Evolutionary conservation across 192 early-diverging fungal genomes (phyloP), one percentile per base, ranked within the genome.

Genomic region (Diversispora eburnea): DNA sequence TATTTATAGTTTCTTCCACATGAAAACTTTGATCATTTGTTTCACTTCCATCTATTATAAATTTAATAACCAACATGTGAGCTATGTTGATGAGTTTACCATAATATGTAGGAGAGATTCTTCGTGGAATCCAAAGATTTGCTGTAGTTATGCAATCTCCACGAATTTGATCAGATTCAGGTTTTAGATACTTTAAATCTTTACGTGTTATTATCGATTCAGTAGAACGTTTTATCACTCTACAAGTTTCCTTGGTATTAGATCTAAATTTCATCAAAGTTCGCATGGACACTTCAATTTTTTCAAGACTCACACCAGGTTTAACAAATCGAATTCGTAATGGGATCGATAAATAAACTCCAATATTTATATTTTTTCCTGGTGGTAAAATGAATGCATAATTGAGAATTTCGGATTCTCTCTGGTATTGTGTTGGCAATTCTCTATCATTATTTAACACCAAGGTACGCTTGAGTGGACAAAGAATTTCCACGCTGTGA

Each of bases 321-420:
- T 43, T 13, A 5, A 72, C 15, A 19, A 72, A 61, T 51, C 58
- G 57, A 48, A 72, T 51, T 10, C 70, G 20, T 42, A 72, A 61
- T 60, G 70, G 70, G 47, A 72, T 60, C 12, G 70, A 51, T 22
- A 72, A 20, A 62, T 72, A 72, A 7, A 54, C 41, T 47, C 70
- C 70, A 43, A 72, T 45, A 62, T 72, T 72, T 13, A 72, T 20
- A 48, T 49, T 59, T n/a, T 72, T 72, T 45, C 47, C 56, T 5
- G 70, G 70, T 17, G 70, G 70, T 72, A 72, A 62, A 17, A 72
- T 46, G n/a, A 72, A 62, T 0, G 70, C 48, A 72, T 62, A 72
- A 49, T 60, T 54, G 51, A 54, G 6, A 20, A 22, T 55, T 3
- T 46, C 42, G 5, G 67, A 69, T 69, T 72, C 70, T 22, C 70